A percentile compares a stretch with the other conserved stretches of the same genome.
phyloP scores from a whole-genome alignment of 1,284 basidiomycete genomes.

The Lentinus polychrous region DNA sequence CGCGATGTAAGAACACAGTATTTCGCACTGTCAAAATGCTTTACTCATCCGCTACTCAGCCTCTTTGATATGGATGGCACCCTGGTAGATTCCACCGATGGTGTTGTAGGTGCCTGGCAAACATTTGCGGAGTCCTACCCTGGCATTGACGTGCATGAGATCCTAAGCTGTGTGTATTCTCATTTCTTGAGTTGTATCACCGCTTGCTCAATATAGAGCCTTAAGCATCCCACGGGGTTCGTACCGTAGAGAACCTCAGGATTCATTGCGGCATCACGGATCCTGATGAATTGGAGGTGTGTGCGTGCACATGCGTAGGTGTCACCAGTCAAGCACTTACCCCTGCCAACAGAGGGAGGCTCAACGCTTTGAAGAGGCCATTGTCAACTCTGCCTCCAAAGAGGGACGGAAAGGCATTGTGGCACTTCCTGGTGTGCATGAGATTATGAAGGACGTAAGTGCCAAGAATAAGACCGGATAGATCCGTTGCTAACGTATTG shows the following conservation, averaged over 20 bases:
- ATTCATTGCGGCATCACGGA: constrained; percentile 67
- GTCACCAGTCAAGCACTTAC: not conserved
- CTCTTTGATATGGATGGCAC: constrained; percentile 81
- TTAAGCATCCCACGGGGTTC: constrained; percentile 72
- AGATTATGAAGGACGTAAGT: constrained; percentile 45
- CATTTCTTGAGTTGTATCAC: constrained; percentile 1
- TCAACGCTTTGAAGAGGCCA: constrained; percentile 60
- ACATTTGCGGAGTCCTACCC: constrained; percentile 59
- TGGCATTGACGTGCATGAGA: constrained; percentile 50
- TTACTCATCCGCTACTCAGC: constrained; percentile 26
- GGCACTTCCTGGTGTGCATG: constrained; percentile 52
- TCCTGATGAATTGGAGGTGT: constrained; percentile 59
- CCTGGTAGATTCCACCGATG: constrained; percentile 65
- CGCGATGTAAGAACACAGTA: constrained; percentile 49
- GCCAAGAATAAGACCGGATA: not conserved
- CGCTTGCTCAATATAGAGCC: not conserved
- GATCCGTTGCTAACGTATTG: not conserved
- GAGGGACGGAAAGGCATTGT: constrained; percentile 53
- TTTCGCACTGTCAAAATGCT: not conserved
- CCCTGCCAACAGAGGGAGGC: constrained; percentile 46
- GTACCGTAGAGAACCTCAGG: constrained; percentile 73
- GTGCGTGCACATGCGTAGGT: constrained; percentile 4
- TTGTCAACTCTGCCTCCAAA: constrained; percentile 47
- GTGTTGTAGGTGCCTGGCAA: constrained; percentile 72
- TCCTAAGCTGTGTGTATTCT: constrained; percentile 50